A percentile compares a stretch with the other conserved stretches of the same genome.
phyloP scores from a whole-genome alignment of 2,329 filamentous ascomycete species.

The Aspergillus tamarii region DNA sequence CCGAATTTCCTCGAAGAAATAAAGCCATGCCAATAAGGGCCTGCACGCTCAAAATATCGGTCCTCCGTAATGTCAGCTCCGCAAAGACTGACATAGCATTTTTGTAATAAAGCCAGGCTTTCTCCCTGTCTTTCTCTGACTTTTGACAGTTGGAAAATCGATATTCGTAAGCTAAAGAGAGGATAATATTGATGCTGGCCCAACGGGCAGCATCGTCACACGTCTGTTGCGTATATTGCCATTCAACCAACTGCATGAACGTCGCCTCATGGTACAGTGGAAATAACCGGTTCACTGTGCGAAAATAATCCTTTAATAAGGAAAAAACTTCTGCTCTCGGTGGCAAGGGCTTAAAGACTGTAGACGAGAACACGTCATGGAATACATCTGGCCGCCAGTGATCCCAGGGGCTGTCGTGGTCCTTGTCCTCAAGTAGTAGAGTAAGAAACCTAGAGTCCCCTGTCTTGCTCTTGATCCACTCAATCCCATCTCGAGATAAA shows the following conservation, averaged over 20 bases:
- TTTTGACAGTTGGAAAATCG: constrained; percentile 90
- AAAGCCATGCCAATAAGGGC: constrained; percentile 88
- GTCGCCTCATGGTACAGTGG: constrained; percentile 93
- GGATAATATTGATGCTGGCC: constrained; percentile 87
- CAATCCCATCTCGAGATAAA: constrained; percentile 91
- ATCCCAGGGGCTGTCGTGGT: constrained; percentile 86
- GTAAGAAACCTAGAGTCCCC: constrained; percentile 88
- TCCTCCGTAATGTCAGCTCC: constrained; percentile 89
- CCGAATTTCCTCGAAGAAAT: constrained; percentile 92
- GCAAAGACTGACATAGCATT: constrained; percentile 91
- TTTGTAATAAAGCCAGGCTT: constrained; percentile 91
- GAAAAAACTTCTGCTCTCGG: constrained; percentile 83
- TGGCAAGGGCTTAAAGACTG: constrained; percentile 78
- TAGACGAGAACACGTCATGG: constrained; percentile 81
- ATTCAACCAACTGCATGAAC: constrained; percentile 93
- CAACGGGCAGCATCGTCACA: constrained; percentile 95
- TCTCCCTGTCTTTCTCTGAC: constrained; percentile 82
- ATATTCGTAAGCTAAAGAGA: constrained; percentile 85
- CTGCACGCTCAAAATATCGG: constrained; percentile 88
- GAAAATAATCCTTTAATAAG: constrained; percentile 86
- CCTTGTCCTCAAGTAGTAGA: constrained; percentile 79
- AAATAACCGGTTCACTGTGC: constrained; percentile 97
- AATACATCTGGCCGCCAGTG: constrained; percentile 98
- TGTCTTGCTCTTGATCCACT: constrained; percentile 95
- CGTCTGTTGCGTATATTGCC: constrained; percentile 87